Evolutionary conservation across 108 stramenopile species (phyloP).

Genomic region (Aurantiochytrium sp.): DNA sequence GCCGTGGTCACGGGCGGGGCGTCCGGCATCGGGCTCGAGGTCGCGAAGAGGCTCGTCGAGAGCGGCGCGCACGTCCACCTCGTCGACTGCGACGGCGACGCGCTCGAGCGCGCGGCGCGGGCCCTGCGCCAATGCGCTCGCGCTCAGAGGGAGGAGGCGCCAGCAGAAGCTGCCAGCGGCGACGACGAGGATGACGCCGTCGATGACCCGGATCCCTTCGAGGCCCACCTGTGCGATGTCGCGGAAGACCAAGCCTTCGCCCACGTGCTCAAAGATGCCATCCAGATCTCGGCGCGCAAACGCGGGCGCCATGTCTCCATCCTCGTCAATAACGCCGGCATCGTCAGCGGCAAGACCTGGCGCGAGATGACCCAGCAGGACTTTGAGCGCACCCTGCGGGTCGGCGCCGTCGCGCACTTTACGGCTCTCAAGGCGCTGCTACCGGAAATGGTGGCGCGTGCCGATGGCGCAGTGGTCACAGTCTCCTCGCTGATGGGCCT

Average conservation of each 20-base stretch:
- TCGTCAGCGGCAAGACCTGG: background rate
- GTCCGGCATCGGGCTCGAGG: background rate
- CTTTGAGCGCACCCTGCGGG: background rate
- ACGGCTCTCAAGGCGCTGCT: background rate
- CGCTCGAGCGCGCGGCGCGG: background rate
- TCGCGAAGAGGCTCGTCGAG: background rate
- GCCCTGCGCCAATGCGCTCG: background rate
- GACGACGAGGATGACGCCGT: background rate
- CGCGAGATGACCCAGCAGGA: background rate
- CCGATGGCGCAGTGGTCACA: background rate
- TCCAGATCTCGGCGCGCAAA: background rate
- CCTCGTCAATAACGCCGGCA: background rate
- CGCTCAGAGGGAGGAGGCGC: too few species aligned
- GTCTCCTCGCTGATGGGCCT: background rate
- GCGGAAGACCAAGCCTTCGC: background rate
- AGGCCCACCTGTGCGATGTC: background rate
- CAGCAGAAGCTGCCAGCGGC: too few species aligned
- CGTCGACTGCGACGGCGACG: background rate
- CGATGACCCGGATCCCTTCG: background rate
- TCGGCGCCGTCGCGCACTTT: background rate
- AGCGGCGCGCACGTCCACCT: background rate
- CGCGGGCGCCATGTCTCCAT: background rate
- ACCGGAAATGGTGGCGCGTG: background rate
- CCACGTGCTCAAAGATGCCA: background rate
- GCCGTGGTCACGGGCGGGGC: conserved; percentile 16